Conservation (phyloP, 148 eudicot species). For the Amaranthus palmeri region DNA sequence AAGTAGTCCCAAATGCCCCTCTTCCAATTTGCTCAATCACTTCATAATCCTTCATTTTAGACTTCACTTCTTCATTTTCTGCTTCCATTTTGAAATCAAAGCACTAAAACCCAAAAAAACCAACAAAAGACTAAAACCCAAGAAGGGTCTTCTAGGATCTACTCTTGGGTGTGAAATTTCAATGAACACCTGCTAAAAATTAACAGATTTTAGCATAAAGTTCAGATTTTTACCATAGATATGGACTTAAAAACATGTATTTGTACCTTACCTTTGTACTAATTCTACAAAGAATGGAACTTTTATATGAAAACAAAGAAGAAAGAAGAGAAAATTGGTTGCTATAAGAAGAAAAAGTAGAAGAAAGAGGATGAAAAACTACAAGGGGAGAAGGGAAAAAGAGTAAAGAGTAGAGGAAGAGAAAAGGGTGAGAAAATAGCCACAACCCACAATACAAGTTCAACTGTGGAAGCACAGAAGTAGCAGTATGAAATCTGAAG, state of each 20-base stretch:
- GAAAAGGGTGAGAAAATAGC: background rate
- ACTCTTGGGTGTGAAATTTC: background rate
- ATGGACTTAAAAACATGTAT: background rate
- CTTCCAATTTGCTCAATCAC: conserved; percentile 75
- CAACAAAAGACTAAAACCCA: background rate
- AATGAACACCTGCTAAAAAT: background rate
- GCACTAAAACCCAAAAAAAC: conserved; percentile 14
- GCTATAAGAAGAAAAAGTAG: background rate
- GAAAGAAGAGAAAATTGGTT: background rate
- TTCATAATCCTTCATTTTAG: conserved; percentile 79
- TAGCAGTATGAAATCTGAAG: background rate
- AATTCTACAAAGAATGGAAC: conserved; percentile 11
- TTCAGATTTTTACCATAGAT: background rate
- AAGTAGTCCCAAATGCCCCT: conserved; percentile 70
- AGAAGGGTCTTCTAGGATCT: conserved; percentile 7
- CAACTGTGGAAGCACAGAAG: conserved; percentile 17
- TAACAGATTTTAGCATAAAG: background rate
- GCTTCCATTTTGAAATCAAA: conserved; percentile 45
- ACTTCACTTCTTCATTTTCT: conserved; percentile 40
- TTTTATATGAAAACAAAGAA: background rate
- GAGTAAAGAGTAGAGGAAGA: background rate
- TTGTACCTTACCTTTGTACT: background rate
- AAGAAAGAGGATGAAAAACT: background rate
- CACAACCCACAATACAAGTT: background rate
- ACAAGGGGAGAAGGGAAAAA: background rate